Base-by-base conservation (phyloP, 116 monocot species). In the Posidonia oceanica region DNA sequence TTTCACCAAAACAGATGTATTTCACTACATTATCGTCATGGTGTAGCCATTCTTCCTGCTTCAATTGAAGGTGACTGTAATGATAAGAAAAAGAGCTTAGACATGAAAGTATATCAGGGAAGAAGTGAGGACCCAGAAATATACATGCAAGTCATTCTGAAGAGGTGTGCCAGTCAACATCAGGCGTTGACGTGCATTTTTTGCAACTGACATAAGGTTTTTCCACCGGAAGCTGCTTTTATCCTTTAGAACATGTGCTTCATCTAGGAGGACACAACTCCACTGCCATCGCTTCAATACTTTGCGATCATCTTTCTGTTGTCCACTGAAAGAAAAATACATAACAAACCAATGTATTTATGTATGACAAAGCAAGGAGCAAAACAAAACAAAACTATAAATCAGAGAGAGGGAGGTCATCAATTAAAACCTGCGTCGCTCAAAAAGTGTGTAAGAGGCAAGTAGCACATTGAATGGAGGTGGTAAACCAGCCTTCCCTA, bases 161-260 rank as follows among this genome's bases (percentile, higher is more conserved):
- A 97, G 92, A 14, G 97, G 97, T 39, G 97, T 97, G 72, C 97
- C 97, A n/a, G 97, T 97, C 80, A 97, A 73, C 97, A 97, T 87
- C 21, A 97, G 71, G 4, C 97, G 84, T 39, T 97, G 97, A 14
- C 82, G 80, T 36, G 92, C 92, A 83, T 72, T 68, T 84, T 91
- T 75, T 64, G 92, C 89, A 67, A 92, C 81, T 55, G 87, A 77
- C 91, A 87, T 97, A 40, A 97, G 76, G 62, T 88, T 91, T 80
- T 81, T 97, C 97, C 97, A 92, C 6, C 97, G 89, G 75, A 75
- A 87, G 77, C 97, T 97, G 13, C 72, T 84, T 73, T 87, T 97
- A 77, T 97, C 97, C 81, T 97, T 97, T 69, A 97, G 78, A 57
- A 83, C 87, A 87, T 97, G 97, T 76, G 92, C 97, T 87, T 97